These are phyloP conservation scores for Ilex asprella DNA, from an alignment of 257 asterid genomes.

Conservation along the genomic window DNA sequence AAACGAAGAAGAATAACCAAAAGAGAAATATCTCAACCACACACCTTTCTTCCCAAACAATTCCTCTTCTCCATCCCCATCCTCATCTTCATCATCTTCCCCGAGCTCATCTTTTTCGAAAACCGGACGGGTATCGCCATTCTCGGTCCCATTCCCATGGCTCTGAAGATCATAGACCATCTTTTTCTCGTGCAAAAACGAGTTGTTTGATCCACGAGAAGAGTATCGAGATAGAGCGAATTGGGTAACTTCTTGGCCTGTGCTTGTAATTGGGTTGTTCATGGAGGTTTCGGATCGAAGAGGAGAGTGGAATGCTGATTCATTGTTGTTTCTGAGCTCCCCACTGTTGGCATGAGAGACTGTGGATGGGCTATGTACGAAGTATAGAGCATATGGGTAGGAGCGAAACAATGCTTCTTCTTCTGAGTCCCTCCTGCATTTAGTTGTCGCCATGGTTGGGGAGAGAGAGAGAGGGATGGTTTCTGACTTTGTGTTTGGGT, in stretches of 20 bases:
- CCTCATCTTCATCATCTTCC: constrained; percentile 2
- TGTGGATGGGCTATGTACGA: constrained; percentile 65
- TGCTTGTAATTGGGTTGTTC: neutral
- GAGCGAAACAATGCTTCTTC: constrained; percentile 62
- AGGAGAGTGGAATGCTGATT: constrained; percentile 11
- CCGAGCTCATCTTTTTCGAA: constrained; percentile 6
- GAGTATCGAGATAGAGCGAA: constrained; percentile 37
- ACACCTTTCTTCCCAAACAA: constrained; percentile 1
- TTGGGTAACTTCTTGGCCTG: constrained; percentile 12
- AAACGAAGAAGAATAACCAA: constrained; percentile 40
- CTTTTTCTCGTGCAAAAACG: constrained; percentile 31
- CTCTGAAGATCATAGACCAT: constrained; percentile 13
- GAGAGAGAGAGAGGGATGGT: neutral
- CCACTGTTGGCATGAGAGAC: constrained; percentile 36
- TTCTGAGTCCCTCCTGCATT: constrained; percentile 37
- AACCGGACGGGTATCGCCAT: neutral
- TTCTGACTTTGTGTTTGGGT: neutral
- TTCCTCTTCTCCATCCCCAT: constrained; percentile 2
- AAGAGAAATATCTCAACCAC: constrained; percentile 40
- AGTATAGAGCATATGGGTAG: constrained; percentile 50
- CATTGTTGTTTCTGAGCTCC: constrained; percentile 6
- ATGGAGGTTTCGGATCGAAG: constrained; percentile 7
- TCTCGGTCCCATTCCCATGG: constrained; percentile 8
- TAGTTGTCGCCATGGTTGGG: neutral
- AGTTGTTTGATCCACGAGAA: constrained; percentile 49